Percentiles rank a stretch among this genome's conserved stretches.
Evolutionary conservation across 345 rosid species (phyloP).

Genomic region (Acer yangbiense): DNA sequence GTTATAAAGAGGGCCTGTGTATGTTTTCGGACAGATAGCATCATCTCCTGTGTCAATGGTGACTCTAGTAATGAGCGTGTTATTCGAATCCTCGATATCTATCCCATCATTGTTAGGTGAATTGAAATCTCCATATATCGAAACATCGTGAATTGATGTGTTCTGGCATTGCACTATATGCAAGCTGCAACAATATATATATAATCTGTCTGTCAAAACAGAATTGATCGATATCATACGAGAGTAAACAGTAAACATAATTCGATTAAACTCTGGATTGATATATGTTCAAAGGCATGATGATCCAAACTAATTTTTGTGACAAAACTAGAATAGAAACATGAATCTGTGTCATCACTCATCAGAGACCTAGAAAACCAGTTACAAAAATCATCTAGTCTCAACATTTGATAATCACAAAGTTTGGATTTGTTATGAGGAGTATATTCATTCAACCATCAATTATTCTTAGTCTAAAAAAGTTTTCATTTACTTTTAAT

Average conservation of each 20-base stretch:
- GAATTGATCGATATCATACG: neutral
- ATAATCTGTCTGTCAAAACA: constrained; percentile 18
- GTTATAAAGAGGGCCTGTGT: constrained; percentile 61
- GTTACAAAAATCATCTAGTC: no score
- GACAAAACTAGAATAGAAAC: no score
- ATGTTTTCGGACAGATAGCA: constrained; percentile 92
- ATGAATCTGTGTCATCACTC: no score
- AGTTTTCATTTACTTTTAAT: no score
- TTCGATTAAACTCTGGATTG: neutral
- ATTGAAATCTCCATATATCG: constrained; percentile 81
- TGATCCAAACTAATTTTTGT: no score
- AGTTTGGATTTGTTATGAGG: no score
- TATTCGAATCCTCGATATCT: constrained; percentile 84
- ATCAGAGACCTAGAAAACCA: no score
- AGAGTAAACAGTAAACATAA: neutral
- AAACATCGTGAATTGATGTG: constrained; percentile 64
- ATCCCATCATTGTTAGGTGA: constrained; percentile 94
- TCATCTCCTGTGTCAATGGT: constrained; percentile 88
- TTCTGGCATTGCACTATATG: constrained; percentile 73
- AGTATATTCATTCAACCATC: no score
- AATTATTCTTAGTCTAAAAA: no score
- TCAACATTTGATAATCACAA: no score
- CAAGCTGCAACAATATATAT: constrained; percentile 53
- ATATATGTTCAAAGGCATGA: no score
- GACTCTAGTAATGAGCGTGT: constrained; percentile 71